Percentiles rank a stretch among this genome's conserved stretches.
Evolutionary conservation across 192 early-diverging fungal species (phyloP).

Genomic region (Coemansia pectinata): DNA sequence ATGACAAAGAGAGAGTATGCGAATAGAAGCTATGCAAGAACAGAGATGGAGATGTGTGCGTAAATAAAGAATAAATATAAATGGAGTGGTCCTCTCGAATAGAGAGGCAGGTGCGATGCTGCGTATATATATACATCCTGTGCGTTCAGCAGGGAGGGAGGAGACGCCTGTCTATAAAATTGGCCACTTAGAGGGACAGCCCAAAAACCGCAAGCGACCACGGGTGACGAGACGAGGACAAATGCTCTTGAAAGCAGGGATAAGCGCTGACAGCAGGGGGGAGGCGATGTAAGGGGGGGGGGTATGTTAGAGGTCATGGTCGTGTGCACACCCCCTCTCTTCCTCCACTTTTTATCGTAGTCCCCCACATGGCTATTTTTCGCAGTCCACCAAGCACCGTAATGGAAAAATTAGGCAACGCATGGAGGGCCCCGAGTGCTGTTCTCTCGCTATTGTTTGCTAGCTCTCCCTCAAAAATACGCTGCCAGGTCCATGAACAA

Average conservation of each 20-base stretch:
- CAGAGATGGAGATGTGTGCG: neutral
- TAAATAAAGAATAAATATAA: neutral
- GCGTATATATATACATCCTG: neutral
- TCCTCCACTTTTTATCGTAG: neutral
- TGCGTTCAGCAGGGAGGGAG: neutral
- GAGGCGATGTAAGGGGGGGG: neutral
- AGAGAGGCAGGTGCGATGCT: neutral
- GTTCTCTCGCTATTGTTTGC: neutral
- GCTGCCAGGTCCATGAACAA: neutral
- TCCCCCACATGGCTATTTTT: slow-evolving; percentile 10
- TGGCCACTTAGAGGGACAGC: neutral
- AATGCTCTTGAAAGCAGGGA: neutral
- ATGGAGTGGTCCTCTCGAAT: neutral
- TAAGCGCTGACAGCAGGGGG: neutral
- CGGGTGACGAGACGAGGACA: neutral
- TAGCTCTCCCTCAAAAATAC: neutral
- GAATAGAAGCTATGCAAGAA: neutral
- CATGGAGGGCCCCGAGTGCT: neutral
- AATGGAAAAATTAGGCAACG: slow-evolving; percentile 3
- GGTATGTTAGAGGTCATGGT: slow-evolving; percentile 7
- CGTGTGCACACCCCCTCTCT: slow-evolving; percentile 2
- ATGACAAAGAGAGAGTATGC: neutral
- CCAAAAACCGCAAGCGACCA: slow-evolving; percentile 4
- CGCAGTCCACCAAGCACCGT: neutral
- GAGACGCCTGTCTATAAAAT: neutral